A percentile compares a stretch with the other conserved stretches of the same genome.
These are phyloP conservation scores for Phytophthora brassicae DNA, from an alignment of 352 stramenopile species.

Conservation along the genomic window DNA sequence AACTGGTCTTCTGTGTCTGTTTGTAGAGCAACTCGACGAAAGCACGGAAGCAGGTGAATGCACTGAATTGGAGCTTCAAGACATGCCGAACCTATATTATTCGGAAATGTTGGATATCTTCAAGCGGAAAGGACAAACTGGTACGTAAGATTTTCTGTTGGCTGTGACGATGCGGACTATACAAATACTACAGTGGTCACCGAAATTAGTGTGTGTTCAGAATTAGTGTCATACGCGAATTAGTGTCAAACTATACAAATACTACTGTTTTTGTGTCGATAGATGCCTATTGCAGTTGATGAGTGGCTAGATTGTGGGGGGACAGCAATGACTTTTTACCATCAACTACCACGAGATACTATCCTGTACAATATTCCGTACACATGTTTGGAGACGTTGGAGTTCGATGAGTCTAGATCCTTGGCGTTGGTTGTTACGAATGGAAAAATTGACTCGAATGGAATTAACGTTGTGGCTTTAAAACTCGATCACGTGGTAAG, in stretches of 20 bases:
- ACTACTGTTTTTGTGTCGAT: conserved; percentile 1
- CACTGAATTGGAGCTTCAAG: conserved; percentile 26
- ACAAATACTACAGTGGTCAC: no score
- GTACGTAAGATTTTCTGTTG: conserved; percentile 12
- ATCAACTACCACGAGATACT: conserved; percentile 35
- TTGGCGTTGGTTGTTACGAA: conserved; percentile 30
- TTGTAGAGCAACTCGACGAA: conserved; percentile 17
- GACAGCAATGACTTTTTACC: conserved; percentile 55
- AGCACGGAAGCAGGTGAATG: conserved; percentile 29
- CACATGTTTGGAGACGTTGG: conserved; percentile 41
- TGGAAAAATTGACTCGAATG: conserved; percentile 3
- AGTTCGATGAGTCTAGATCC: conserved; percentile 31
- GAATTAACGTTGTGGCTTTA: conserved; percentile 15
- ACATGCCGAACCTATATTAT: conserved; percentile 31
- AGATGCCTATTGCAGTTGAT: conserved; percentile 48
- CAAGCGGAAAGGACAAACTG: conserved; percentile 17
- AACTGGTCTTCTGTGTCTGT: not conserved
- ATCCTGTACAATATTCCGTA: conserved; percentile 62
- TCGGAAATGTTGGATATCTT: conserved; percentile 37
- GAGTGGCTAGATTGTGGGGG: conserved; percentile 56
- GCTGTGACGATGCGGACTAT: no score
- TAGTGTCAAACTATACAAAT: no score
- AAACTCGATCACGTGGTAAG: conserved; percentile 4
- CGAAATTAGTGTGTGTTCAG: no score
- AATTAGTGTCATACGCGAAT: no score